These are phyloP conservation scores for Fusarium pseudoanthophilum DNA, from an alignment of 2,329 filamentous ascomycete genomes.

Conservation along the genomic window DNA sequence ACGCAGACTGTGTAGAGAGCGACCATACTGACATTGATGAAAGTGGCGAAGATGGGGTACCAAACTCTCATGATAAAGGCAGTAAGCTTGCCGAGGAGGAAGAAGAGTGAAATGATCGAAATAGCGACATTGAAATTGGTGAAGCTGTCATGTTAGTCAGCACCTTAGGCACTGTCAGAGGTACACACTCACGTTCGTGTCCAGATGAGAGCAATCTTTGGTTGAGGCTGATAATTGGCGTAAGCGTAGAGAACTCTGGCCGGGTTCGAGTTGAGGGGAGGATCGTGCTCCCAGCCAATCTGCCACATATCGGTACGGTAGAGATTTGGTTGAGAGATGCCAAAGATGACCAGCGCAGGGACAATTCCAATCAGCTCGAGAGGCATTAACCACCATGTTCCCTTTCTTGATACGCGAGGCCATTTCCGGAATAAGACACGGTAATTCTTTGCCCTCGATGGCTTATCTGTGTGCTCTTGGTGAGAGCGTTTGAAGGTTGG, in stretches of 20 bases:
- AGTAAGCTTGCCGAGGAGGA: slow-evolving; percentile 76
- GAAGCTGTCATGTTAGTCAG: slow-evolving; percentile 60
- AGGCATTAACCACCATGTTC: slow-evolving; percentile 71
- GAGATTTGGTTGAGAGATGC: slow-evolving; percentile 76
- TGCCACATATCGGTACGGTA: slow-evolving; percentile 79
- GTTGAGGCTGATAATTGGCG: slow-evolving; percentile 74
- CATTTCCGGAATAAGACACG: slow-evolving; percentile 69
- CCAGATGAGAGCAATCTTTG: slow-evolving; percentile 76
- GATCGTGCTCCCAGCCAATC: slow-evolving; percentile 73
- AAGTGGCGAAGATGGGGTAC: slow-evolving; percentile 71
- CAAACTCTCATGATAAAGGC: slow-evolving; percentile 77
- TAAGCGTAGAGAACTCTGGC: slow-evolving; percentile 76
- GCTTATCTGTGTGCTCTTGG: slow-evolving; percentile 29
- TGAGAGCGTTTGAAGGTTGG: slow-evolving; percentile 23
- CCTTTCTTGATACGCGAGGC: slow-evolving; percentile 62
- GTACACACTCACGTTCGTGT: slow-evolving; percentile 71
- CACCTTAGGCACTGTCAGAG: not conserved
- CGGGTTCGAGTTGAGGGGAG: slow-evolving; percentile 76
- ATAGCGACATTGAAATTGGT: slow-evolving; percentile 82
- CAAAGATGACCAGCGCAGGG: slow-evolving; percentile 74
- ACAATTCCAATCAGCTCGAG: slow-evolving; percentile 74
- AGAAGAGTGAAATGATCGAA: slow-evolving; percentile 79
- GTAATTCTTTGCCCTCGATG: slow-evolving; percentile 50
- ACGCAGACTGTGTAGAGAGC: slow-evolving; percentile 73
- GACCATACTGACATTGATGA: slow-evolving; percentile 67